Conservation (phyloP, 2,329 filamentous ascomycete genomes). For the Diatrype stigma region DNA sequence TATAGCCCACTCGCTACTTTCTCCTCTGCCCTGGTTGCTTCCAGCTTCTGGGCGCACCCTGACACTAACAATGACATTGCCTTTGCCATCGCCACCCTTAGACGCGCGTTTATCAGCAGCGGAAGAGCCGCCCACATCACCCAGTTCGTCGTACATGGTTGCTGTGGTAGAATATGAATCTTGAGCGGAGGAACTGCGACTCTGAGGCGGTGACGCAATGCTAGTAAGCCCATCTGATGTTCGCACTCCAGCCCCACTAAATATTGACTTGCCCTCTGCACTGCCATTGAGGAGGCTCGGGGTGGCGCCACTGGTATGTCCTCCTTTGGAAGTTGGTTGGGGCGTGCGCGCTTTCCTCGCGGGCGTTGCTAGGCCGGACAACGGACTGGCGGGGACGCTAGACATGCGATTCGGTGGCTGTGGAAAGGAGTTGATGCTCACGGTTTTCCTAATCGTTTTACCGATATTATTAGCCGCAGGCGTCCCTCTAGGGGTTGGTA, state of each 20-base stretch:
- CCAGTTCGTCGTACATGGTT: conserved; percentile 79
- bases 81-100: conserved; percentile 66
- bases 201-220: conserved; percentile 78
- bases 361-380: conserved; percentile 42
- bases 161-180: conserved; percentile 89
- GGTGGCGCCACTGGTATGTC: conserved; percentile 47
- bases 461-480: conserved; percentile 55
- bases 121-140: conserved; percentile 44
- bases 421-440: conserved; percentile 92
- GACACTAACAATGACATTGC: conserved; percentile 94
- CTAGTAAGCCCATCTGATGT: conserved; percentile 73
- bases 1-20: conserved; percentile 81
- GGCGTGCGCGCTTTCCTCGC: conserved; percentile 52
- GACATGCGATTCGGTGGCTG: conserved; percentile 71
- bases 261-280: conserved; percentile 71
- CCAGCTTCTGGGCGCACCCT: conserved; percentile 81
- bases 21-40: conserved; percentile 54
- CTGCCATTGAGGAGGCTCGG: conserved; percentile 77
- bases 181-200: conserved; percentile 85
- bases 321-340: conserved; percentile 47
- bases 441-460: conserved; percentile 75
- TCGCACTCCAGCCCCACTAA: conserved; percentile 54
- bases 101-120: conserved; percentile 45
- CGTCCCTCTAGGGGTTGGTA: conserved; percentile 53
- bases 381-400: conserved; percentile 60